phyloP scores from a whole-genome alignment of 176 grass and related monocot species.

The Triticum monococcum region DNA sequence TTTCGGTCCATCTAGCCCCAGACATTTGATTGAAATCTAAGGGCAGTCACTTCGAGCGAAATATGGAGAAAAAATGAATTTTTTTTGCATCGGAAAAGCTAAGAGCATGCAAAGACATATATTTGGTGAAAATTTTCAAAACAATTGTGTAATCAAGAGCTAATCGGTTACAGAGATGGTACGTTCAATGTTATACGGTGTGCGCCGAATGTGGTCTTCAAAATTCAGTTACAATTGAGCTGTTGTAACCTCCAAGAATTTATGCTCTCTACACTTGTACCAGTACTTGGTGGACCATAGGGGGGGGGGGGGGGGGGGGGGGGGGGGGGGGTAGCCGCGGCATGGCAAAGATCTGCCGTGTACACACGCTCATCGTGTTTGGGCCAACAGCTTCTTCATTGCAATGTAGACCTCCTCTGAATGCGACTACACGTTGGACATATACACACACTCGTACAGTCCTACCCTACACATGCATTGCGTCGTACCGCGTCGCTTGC shows the following conservation, averaged over 20 bases:
- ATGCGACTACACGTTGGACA: not conserved
- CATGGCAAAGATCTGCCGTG: slow-evolving; percentile 3
- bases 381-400: slow-evolving; percentile 5
- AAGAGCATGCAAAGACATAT: not conserved
- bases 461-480: not conserved
- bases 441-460: not conserved
- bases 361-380: not conserved
- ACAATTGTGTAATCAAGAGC: not conserved
- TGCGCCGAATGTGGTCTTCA: not conserved
- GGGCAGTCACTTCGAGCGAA: no score
- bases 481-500: not conserved
- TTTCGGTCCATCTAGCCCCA: no score
- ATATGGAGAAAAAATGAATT: no score
- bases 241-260: slow-evolving; percentile 7
- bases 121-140: not conserved
- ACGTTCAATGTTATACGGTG: not conserved
- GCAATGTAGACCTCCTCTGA: not conserved
- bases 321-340: not conserved
- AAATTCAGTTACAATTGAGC: not conserved
- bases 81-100: no score
- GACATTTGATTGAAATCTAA: no score
- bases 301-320: not conserved
- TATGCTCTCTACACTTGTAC: not conserved
- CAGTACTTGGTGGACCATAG: not conserved
- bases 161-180: not conserved